Base-by-base conservation (phyloP, 805 yeast species). In the Ogataea nakhonphanomensis region DNA sequence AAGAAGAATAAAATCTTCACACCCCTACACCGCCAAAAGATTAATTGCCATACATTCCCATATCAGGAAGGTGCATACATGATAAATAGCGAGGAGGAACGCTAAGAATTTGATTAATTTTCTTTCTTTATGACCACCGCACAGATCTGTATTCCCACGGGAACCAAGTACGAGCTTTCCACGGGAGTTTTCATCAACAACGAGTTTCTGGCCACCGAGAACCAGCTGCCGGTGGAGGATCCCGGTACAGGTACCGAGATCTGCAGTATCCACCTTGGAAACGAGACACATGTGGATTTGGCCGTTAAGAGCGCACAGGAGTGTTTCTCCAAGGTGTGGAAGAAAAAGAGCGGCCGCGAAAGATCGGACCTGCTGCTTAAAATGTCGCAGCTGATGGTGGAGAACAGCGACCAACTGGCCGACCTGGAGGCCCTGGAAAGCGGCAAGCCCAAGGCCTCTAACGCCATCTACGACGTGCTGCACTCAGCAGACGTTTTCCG, bases 131-230 rank as follows among this genome's bases (percentile, higher is more conserved):
- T 38, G 42, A 23, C 30, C 4, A 28, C 21, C 23, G 55, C 49
- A 8, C 51, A 53, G 24, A 51, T 61, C 41, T 38, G 31, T 4
- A 45, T 61, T 44, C 83, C 84, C 43, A 79, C 75, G 54, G 84
- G 84, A 33, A 65, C 66, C 42, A 59, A 66, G 24, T 77, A 77
- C 53, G 68, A 67, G 37, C 84, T 60, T 68, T 96, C 96, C 54
- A 81, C 84, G 8, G 96, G 96, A 48, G 68, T 90, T 54, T 90
- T 86, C 73, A 87, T 90, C 62, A 83, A 87, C 70, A 86, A 86
- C 65, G 86, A 86, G 62, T 87, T 84, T 56, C 81, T 82, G 41
- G 45, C 53, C 23, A 55, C 64, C 2, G 63, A 66, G 25, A 69
- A 75, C 55, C 77, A 79, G n/a, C 67, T 84, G 13, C 72, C 72